Evolutionary conservation across 2,329 filamentous ascomycete species (phyloP).

Genomic region (Phyllosticta ampelicida): DNA sequence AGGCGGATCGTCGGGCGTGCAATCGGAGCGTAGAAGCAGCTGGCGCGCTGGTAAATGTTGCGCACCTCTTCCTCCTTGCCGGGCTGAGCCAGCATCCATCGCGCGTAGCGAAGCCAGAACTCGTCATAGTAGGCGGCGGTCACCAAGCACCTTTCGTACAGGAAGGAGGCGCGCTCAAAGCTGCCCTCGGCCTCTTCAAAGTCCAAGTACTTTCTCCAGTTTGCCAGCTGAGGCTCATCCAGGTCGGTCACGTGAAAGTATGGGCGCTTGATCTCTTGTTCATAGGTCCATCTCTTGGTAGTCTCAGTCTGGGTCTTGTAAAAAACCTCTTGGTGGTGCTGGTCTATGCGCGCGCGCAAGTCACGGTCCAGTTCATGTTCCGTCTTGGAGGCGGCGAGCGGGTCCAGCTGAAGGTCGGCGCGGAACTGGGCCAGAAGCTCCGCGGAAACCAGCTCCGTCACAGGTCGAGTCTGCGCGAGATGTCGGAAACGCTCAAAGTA

Average conservation of each 20-base stretch:
- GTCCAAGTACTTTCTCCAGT: constrained; percentile 95
- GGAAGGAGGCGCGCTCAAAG: constrained; percentile 60
- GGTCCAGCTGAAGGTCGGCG: constrained; percentile 60
- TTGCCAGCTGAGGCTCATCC: constrained; percentile 70
- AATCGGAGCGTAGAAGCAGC: constrained; percentile 76
- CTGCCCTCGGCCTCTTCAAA: constrained; percentile 85
- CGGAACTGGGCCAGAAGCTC: constrained; percentile 59
- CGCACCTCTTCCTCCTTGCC: constrained; percentile 82
- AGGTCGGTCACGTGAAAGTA: constrained; percentile 96
- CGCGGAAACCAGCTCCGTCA: constrained; percentile 59
- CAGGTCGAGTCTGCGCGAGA: constrained; percentile 59
- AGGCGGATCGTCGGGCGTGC: constrained; percentile 73
- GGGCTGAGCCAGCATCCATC: constrained; percentile 79
- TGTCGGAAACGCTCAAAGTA: constrained; percentile 88
- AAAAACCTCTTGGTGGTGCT: constrained; percentile 71
- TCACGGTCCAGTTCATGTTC: constrained; percentile 77
- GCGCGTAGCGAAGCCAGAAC: constrained; percentile 93
- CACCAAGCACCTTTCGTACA: constrained; percentile 90
- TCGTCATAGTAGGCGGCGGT: constrained; percentile 93
- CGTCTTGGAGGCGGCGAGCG: constrained; percentile 39
- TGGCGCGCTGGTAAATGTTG: constrained; percentile 82
- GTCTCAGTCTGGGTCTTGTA: constrained; percentile 75
- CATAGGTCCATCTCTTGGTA: constrained; percentile 87
- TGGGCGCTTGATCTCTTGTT: constrained; percentile 86
- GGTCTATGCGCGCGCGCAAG: constrained; percentile 68